Base-by-base conservation (phyloP, 1,139 yeast genomes). In the Sugiyamaella castrensis region DNA sequence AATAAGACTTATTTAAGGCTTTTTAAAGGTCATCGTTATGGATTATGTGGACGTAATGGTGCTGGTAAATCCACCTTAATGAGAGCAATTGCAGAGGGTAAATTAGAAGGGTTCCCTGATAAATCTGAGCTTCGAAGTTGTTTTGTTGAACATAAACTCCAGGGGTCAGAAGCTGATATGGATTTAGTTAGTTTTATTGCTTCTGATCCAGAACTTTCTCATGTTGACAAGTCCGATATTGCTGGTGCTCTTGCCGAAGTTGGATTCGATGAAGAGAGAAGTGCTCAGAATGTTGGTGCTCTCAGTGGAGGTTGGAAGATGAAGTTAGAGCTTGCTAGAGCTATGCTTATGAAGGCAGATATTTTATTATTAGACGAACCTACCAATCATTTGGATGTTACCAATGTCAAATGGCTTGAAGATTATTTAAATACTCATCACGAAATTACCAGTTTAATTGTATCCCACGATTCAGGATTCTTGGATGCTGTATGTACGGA, bases 221-320 rank as follows among this genome's bases (percentile, higher is more conserved):
- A 71, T 51, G 84, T 82, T 55, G 78, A 81, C 15, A 76, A 74
- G 51, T 82, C 79, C 10, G 95, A 85, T 47, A 88, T 92, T 64
- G 71, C 92, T 26, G 67, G 66, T 1, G 97, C 96, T 28, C 77
- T 92, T 56, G 80, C 72, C 44, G 81, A 80, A 48, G 98, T 92
- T 66, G 98, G 98, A 2, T 92, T 92, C 70, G 84, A 94, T 56
- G 92, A 85, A 46, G 94, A 85, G 65, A 81, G 97, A 74, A 79
- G 95, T 63, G 76, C 78, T 31, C 97, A 91, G 71, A 79, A 87
- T 47, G 97, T 92, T 54, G 96, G 97, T 39, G 87, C 98, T 1
- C 76, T 92, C 56, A 88, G 97, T 51, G 98, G 98, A 71, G 98
- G 98, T 68, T 89, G 97, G 97, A 92, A 92, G 73, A 92, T 92